A percentile compares a stretch with the other conserved stretches of the same genome.
Conservation (phyloP, 2,329 filamentous ascomycete species). For the Colletotrichum sp. region DNA sequence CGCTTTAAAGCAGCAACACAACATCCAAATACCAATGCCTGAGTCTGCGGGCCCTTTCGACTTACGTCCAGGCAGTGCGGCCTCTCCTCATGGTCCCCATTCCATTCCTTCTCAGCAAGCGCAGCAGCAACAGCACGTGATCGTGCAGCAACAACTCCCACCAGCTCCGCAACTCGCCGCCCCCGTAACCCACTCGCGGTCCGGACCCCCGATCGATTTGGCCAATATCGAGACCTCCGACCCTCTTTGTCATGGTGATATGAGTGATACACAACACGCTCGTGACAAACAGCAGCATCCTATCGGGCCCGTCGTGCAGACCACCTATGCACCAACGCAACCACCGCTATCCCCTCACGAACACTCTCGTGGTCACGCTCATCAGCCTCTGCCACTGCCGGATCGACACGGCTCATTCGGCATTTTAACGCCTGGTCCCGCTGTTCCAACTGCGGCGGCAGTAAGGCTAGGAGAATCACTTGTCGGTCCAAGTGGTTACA, state of each 20-base stretch:
- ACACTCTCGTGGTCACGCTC: not conserved
- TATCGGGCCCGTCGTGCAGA: not conserved
- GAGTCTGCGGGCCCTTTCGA: slow-evolving; percentile 1
- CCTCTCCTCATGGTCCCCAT: slow-evolving; percentile 7
- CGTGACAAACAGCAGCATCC: slow-evolving; percentile 4
- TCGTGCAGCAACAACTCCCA: slow-evolving; percentile 19
- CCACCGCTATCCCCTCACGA: not conserved
- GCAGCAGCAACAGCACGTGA: not conserved
- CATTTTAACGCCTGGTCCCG: slow-evolving; percentile 43
- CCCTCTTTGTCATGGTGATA: not conserved
- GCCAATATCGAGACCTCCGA: not conserved
- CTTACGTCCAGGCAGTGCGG: not conserved
- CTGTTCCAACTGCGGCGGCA: slow-evolving; percentile 31
- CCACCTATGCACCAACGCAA: not conserved
- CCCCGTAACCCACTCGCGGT: slow-evolving; percentile 16
- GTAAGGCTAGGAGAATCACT: slow-evolving; percentile 42
- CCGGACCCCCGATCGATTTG: slow-evolving; percentile 4
- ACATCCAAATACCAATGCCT: not conserved
- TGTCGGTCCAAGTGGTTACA: slow-evolving; percentile 28
- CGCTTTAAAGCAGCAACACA: slow-evolving; percentile 22
- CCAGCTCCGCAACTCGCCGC: not conserved
- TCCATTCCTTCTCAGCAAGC: slow-evolving; percentile 24
- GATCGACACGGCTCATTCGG: slow-evolving; percentile 49
- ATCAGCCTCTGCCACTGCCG: slow-evolving; percentile 9
- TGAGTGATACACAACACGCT: not conserved